phyloP scores from a whole-genome alignment of 176 grass and related monocot genomes.

The Musa beccarii region DNA sequence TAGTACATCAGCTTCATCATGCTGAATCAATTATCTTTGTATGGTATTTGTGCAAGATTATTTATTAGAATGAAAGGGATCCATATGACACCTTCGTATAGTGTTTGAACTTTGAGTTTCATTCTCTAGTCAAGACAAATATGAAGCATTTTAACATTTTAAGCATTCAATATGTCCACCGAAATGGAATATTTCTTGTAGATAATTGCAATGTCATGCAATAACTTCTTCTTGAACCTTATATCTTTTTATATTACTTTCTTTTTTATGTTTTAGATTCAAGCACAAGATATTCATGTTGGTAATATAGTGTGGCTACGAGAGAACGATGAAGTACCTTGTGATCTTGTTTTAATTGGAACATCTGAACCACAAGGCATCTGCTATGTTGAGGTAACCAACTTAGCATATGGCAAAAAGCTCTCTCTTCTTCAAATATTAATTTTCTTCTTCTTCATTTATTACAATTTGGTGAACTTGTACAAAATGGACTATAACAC shows the following conservation, averaged over 20 bases:
- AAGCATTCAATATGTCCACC: neutral
- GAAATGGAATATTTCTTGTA: neutral
- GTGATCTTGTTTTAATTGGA: slow-evolving; percentile 80
- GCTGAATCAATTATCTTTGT: neutral
- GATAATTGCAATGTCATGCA: neutral
- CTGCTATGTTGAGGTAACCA: slow-evolving; percentile 89
- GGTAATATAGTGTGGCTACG: slow-evolving; percentile 85
- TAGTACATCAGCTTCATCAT: neutral
- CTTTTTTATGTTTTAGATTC: slow-evolving; percentile 40
- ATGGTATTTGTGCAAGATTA: neutral
- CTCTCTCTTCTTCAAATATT: neutral
- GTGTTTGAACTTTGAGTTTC: neutral
- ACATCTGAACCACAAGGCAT: slow-evolving; percentile 86
- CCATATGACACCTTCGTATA: neutral
- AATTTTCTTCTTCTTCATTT: neutral
- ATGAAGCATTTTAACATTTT: neutral
- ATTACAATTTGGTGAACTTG: neutral
- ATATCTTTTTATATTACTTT: neutral
- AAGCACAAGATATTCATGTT: slow-evolving; percentile 82
- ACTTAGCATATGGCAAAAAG: neutral
- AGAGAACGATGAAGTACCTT: slow-evolving; percentile 95
- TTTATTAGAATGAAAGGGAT: neutral
- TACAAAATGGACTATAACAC: neutral
- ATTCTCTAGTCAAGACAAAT: too few relatives aligned
- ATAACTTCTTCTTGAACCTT: neutral